Evolutionary conservation across 352 stramenopile species (phyloP), one percentile per base, ranked within the genome.

Genomic region (Phytophthora syringae): DNA sequence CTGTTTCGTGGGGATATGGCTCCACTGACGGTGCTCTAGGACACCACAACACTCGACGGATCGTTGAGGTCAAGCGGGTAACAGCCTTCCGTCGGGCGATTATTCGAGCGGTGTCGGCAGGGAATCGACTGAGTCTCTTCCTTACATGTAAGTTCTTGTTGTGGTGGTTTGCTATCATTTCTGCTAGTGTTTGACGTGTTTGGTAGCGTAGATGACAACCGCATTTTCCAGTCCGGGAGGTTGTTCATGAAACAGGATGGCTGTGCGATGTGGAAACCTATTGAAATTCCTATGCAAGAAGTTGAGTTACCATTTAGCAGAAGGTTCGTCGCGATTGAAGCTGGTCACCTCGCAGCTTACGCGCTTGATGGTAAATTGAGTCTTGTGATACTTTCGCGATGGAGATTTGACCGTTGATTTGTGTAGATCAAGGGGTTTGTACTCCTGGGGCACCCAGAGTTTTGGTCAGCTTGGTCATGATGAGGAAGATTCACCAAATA

Each of bases 401-500:
- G 16, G 10, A 48, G 10, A 9, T 39, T 47, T 32, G 18, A n/a
- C n/a, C 47, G 22, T 5, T 55, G 21, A 27, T 30, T 52, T 47
- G 4, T 25, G 36, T 16, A 83, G 81, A 80, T 15, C 44, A 72
- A 20, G 84, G 83, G 0, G 47, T 0, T 30, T 90, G 10, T 90
- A 76, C 44, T 76, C 84, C 3, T 95, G 86, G 86, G 86, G 86
- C 0, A 68, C 72, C 5, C 64, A 75, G 5, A 59, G 74, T 13
- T 84, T 84, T 24, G 86, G 82, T 0, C 84, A 93, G 50, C 60
- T 93, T 7, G 86, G 86, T 1, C 65, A 82, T 10, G 74, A 65
- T 6, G 71, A 69, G 4, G 55, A 62, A 9, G 6, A 20, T 5
- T 16, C 10, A 28, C 16, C 3, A 32, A 20, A 15, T 7, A 52